These are phyloP conservation scores for Penicillium sp. DNA, from an alignment of 2,329 filamentous ascomycete genomes.

Conservation along the genomic window DNA sequence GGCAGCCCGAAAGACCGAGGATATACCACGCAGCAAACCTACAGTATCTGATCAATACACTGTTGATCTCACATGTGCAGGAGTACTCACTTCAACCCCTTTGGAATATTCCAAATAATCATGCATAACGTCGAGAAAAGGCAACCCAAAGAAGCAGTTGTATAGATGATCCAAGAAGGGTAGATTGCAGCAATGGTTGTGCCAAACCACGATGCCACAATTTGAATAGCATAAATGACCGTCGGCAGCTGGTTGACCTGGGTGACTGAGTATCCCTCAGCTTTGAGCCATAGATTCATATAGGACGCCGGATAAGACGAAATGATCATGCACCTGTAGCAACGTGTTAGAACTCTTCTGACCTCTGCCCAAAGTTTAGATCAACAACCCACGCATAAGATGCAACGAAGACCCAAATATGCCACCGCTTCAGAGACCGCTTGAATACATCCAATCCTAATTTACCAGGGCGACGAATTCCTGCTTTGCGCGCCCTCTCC, in stretches of 20 bases:
- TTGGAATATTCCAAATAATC: constrained; percentile 54
- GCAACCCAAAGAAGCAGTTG: constrained; percentile 41
- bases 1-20: constrained; percentile 41
- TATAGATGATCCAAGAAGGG: constrained; percentile 52
- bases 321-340: constrained; percentile 46
- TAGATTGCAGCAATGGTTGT: constrained; percentile 55
- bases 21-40: constrained; percentile 48
- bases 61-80: no score
- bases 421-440: constrained; percentile 51
- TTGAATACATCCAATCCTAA: constrained; percentile 48
- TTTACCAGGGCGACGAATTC: constrained; percentile 41
- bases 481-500: constrained; percentile 25
- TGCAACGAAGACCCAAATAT: constrained; percentile 53
- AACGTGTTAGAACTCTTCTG: not conserved
- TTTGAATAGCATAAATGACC: constrained; percentile 50
- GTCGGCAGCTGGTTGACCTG: constrained; percentile 56
- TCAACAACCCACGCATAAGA: constrained; percentile 48
- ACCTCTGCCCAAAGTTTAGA: not conserved
- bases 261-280: constrained; percentile 49
- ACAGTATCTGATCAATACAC: not conserved
- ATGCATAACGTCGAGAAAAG: constrained; percentile 50
- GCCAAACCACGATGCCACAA: constrained; percentile 52
- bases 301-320: constrained; percentile 48
- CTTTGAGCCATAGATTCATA: constrained; percentile 57
- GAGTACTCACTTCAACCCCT: constrained; percentile 43